phyloP scores from a whole-genome alignment of 2,329 filamentous ascomycete species.

The Aspergillus aculeatinus region DNA sequence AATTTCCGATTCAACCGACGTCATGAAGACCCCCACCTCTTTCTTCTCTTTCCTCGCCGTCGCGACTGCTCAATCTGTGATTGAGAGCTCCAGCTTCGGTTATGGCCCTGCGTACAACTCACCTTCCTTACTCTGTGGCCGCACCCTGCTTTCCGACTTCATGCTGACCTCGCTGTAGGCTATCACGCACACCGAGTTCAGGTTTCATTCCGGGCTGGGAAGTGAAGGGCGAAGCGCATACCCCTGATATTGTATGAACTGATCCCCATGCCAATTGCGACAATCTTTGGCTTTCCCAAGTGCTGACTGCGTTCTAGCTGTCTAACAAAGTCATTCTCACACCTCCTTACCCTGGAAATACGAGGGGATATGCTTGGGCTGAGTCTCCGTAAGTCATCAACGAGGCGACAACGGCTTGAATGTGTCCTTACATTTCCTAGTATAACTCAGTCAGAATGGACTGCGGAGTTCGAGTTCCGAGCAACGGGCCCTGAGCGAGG shows the following conservation, averaged over 20 bases:
- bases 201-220: constrained; percentile 57
- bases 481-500: constrained; percentile 81
- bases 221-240: constrained; percentile 55
- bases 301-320: constrained; percentile 47
- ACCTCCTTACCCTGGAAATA: constrained; percentile 80
- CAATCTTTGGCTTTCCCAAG: neutral
- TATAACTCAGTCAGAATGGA: constrained; percentile 66
- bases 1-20: constrained; percentile 23
- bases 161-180: constrained; percentile 42
- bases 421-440: constrained; percentile 28
- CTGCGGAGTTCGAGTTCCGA: constrained; percentile 81
- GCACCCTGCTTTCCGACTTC: neutral
- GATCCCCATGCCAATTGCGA: neutral
- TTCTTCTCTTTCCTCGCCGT: constrained; percentile 50
- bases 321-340: constrained; percentile 93
- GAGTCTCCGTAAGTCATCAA: constrained; percentile 51
- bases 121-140: neutral
- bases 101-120: constrained; percentile 59
- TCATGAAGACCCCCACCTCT: constrained; percentile 44
- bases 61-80: constrained; percentile 63
- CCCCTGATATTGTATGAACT: constrained; percentile 51
- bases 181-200: constrained; percentile 53
- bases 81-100: constrained; percentile 77
- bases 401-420: neutral
- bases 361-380: constrained; percentile 79